Evolutionary conservation across 202 grass and related monocot species (phyloP), one percentile per base, ranked within the genome.

Genomic region (Panicum virgatum): DNA sequence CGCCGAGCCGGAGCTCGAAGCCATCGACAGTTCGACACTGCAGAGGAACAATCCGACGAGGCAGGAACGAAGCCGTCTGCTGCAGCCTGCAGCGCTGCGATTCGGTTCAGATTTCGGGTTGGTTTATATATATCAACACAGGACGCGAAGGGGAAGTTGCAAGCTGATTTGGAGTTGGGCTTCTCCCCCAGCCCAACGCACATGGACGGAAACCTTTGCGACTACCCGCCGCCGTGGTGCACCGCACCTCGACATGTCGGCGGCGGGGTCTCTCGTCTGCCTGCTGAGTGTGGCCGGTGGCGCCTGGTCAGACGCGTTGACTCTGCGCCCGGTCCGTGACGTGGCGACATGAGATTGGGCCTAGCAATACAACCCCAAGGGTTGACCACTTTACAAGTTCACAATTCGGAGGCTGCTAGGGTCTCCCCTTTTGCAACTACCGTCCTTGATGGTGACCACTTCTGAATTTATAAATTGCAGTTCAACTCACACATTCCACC

Each of bases 111-210:
- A 59, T 80, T 1, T n/a, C n/a, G n/a, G 6, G 9, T 66, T 29
- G 4, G 20, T 47, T 50, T n/a, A n/a, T n/a, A n/a, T 59, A 53
- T 56, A 56, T 73, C 6, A 38, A 25, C 48, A 16, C 39, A 52
- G 19, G 34, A n/a, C 29, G 47, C 27, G 27, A 20, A 10, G 15
- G 40, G 8, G 51, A 76, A 81, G 77, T 58, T 68, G 61, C 50
- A 68, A 61, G 69, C 7, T 67, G 76, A 64, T 67, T 80, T 75
- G 62, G 38, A 56, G 34, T 77, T 69, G 69, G 36, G n/a, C n/a
- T n/a, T n/a, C 50, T 80, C 69, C 20, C 48, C 22, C 58, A 30
- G 25, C 23, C 56, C 5, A n/a, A 48, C 47, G 40, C 73, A 38
- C 52, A 6, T 58, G n/a, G 39, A 57, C 26, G 59, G 54, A 18